These are phyloP conservation scores for Metschnikowia koreensis DNA, from an alignment of 805 yeast genomes.

Conservation along the genomic window DNA sequence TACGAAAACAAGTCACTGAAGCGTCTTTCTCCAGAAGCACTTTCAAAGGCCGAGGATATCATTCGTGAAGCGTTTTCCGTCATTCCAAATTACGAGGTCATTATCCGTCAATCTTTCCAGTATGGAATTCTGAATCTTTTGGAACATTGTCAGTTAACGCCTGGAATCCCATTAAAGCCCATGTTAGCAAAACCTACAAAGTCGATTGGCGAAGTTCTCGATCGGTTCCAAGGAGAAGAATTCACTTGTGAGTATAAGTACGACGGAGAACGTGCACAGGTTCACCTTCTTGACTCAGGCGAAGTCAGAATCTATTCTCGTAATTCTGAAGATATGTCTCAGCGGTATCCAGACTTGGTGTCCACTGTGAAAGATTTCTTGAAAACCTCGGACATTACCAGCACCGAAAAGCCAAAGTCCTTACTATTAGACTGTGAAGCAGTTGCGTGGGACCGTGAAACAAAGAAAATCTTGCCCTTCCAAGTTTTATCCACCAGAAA, in stretches of 20 bases:
- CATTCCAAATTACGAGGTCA: conserved; percentile 82
- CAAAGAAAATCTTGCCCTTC: conserved; percentile 83
- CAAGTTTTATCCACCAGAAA: conserved; percentile 92
- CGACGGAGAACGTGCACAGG: conserved; percentile 97
- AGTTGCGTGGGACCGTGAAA: conserved; percentile 90
- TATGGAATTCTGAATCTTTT: conserved; percentile 66
- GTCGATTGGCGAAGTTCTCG: conserved; percentile 86
- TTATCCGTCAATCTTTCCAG: conserved; percentile 63
- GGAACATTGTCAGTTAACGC: conserved; percentile 70
- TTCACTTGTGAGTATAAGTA: conserved; percentile 97
- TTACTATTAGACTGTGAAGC: conserved; percentile 94
- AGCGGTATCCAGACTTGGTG: conserved; percentile 87
- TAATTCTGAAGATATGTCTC: conserved; percentile 96
- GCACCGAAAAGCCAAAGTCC: conserved; percentile 37
- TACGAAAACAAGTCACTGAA: conserved; percentile 44
- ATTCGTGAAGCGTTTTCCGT: conserved; percentile 86
- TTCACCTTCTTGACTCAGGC: conserved; percentile 70
- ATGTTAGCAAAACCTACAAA: conserved; percentile 99
- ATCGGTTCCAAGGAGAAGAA: conserved; percentile 76
- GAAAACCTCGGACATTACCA: conserved; percentile 23
- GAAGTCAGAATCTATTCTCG: conserved; percentile 79
- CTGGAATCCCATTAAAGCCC: conserved; percentile 94
- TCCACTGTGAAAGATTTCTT: conserved; percentile 63
- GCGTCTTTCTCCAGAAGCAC: conserved; percentile 38
- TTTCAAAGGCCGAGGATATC: conserved; percentile 69